Percentiles rank a stretch among this genome's conserved stretches.
Evolutionary conservation across 1,284 basidiomycete species (phyloP).

Genomic region (Clitocybe nebularis): DNA sequence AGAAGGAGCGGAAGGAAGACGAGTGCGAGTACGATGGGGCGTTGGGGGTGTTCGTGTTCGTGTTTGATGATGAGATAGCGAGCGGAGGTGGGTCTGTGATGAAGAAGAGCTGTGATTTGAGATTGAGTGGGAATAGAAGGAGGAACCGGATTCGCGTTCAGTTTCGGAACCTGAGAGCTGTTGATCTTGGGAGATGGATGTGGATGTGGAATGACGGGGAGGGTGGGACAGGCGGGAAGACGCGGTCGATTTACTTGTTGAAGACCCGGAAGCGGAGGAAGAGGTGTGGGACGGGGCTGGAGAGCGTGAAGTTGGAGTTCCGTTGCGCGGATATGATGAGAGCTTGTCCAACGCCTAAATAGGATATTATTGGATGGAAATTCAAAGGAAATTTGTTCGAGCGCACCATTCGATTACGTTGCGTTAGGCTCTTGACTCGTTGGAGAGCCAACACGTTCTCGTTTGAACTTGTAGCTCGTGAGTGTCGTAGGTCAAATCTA

Average conservation of each 20-base stretch:
- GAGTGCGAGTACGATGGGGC: slow-evolving; percentile 1
- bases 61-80: slow-evolving; percentile 4
- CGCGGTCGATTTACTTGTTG: slow-evolving; percentile 20
- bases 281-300: slow-evolving; percentile 2
- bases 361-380: slow-evolving; percentile 14
- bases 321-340: slow-evolving; percentile 29
- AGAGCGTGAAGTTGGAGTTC: slow-evolving; percentile 5
- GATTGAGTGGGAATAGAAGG: background rate
- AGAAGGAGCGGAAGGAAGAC: slow-evolving; percentile 8
- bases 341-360: slow-evolving; percentile 66
- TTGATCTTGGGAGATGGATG: background rate
- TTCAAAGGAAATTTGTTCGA: slow-evolving; percentile 9
- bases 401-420: slow-evolving; percentile 68
- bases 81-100: slow-evolving; percentile 24
- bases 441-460: slow-evolving; percentile 59
- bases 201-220: background rate
- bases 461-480: slow-evolving; percentile 29
- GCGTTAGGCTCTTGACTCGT: slow-evolving; percentile 62
- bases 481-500: slow-evolving; percentile 43
- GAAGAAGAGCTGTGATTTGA: slow-evolving; percentile 16
- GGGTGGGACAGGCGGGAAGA: slow-evolving; percentile 37
- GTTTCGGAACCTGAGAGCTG: slow-evolving; percentile 3
- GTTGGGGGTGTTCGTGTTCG: slow-evolving; percentile 6
- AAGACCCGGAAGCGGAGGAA: slow-evolving; percentile 9
- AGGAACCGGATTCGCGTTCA: background rate